These are phyloP conservation scores for Amphirosellinia nigrospora DNA, from an alignment of 495 filamentous ascomycete species.

Conservation along the genomic window DNA sequence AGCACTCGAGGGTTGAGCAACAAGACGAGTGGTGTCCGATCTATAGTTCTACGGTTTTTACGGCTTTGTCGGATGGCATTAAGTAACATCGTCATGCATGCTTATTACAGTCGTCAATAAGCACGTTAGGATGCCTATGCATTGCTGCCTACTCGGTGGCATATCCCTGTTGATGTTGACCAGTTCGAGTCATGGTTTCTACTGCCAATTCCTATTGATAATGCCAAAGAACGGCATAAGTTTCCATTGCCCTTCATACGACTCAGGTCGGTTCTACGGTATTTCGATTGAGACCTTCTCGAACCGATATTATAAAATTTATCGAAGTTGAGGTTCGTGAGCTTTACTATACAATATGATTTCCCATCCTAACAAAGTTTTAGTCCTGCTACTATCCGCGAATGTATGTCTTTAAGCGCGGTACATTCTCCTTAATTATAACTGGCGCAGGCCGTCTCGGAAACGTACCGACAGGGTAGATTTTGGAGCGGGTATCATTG, in stretches of 20 bases:
- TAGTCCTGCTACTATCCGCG: background rate
- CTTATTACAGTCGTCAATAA: constrained; percentile 16
- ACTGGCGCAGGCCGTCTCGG: background rate
- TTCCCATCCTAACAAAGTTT: background rate
- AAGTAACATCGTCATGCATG: constrained; percentile 27
- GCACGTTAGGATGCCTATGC: constrained; percentile 8
- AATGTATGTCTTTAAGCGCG: constrained; percentile 9
- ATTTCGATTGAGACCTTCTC: background rate
- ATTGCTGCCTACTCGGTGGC: constrained; percentile 17
- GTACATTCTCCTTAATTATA: background rate
- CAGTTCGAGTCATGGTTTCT: constrained; percentile 19
- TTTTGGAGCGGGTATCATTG: background rate
- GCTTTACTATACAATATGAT: background rate
- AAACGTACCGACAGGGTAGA: constrained; percentile 16
- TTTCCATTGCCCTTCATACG: constrained; percentile 1
- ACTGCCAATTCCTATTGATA: background rate
- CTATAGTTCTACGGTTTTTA: background rate
- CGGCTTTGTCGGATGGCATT: constrained; percentile 14
- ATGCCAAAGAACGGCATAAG: background rate
- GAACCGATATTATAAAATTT: background rate
- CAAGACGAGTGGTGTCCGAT: background rate
- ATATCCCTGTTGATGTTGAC: constrained; percentile 20
- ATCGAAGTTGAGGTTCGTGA: background rate
- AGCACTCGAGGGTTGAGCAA: background rate
- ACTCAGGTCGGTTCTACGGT: constrained; percentile 9